These are phyloP conservation scores for Cladosporium phlei DNA, from an alignment of 2,329 filamentous ascomycete species.

Conservation along the genomic window DNA sequence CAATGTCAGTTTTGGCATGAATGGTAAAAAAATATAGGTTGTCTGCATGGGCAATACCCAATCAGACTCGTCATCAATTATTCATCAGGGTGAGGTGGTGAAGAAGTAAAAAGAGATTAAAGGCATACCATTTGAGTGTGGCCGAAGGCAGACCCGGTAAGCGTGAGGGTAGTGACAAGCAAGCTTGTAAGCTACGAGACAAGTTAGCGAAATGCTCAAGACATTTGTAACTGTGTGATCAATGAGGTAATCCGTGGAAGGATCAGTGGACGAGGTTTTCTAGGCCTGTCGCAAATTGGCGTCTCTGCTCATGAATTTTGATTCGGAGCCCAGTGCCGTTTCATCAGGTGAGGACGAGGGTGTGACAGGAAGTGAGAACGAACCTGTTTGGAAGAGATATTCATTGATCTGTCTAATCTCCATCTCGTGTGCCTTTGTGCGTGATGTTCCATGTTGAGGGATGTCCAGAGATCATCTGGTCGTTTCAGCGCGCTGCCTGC, in stretches of 20 bases:
- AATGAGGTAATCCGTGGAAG: background rate
- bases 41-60: constrained; percentile 35
- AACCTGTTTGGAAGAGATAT: background rate
- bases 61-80: constrained; percentile 39
- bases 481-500: constrained; percentile 2
- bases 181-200: constrained; percentile 1
- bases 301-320: constrained; percentile 29
- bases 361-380: background rate
- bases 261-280: constrained; percentile 43
- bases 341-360: constrained; percentile 28
- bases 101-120: constrained; percentile 5
- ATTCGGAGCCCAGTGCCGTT: constrained; percentile 38
- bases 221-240: no score
- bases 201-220: constrained; percentile 4
- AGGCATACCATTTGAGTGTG: constrained; percentile 2
- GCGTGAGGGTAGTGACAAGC: no score
- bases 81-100: constrained; percentile 27
- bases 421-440: no score
- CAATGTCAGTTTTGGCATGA: constrained; percentile 30
- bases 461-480: background rate
- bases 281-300: constrained; percentile 40
- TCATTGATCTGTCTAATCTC: constrained; percentile 1
- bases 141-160: no score
- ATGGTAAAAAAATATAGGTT: constrained; percentile 34
- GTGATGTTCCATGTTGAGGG: no score